These are phyloP conservation scores for Ophiosphaerella herpotricha DNA, from an alignment of 2,329 filamentous ascomycete genomes.

Conservation along the genomic window DNA sequence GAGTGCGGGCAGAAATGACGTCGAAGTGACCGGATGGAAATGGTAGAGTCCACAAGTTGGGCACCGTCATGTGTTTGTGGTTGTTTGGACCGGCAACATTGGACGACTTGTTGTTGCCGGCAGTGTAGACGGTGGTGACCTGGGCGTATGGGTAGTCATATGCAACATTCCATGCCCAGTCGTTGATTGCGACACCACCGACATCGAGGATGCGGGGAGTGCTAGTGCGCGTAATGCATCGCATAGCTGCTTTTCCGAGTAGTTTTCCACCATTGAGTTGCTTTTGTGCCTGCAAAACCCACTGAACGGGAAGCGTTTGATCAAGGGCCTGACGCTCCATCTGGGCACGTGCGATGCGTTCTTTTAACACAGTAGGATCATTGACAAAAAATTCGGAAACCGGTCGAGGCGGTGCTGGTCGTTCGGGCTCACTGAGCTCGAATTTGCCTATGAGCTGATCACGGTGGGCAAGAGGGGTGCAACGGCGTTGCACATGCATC, in stretches of 20 bases:
- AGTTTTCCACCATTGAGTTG: constrained; percentile 65
- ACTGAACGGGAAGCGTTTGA: constrained; percentile 66
- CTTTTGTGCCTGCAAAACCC: constrained; percentile 66
- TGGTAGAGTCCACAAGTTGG: constrained; percentile 77
- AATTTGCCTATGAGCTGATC: constrained; percentile 85
- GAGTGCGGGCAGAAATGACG: constrained; percentile 83
- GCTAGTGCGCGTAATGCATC: constrained; percentile 59
- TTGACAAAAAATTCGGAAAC: constrained; percentile 53
- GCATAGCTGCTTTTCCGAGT: constrained; percentile 55
- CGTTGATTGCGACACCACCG: constrained; percentile 80
- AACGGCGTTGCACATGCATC: constrained; percentile 80
- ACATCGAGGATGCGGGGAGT: constrained; percentile 80
- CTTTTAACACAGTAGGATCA: constrained; percentile 67
- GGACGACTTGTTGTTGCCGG: constrained; percentile 43
- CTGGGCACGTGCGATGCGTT: constrained; percentile 58
- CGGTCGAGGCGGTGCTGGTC: constrained; percentile 50
- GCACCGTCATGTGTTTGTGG: constrained; percentile 80
- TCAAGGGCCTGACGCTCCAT: constrained; percentile 80
- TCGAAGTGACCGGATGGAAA: constrained; percentile 89
- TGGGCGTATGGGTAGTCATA: constrained; percentile 82
- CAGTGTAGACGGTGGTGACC: constrained; percentile 82
- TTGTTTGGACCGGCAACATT: constrained; percentile 78
- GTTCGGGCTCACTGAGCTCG: constrained; percentile 64
- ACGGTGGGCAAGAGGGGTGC: constrained; percentile 72
- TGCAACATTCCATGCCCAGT: constrained; percentile 96